phyloP scores from a whole-genome alignment of 768 basidiomycete genomes.

The Russula sp. region DNA sequence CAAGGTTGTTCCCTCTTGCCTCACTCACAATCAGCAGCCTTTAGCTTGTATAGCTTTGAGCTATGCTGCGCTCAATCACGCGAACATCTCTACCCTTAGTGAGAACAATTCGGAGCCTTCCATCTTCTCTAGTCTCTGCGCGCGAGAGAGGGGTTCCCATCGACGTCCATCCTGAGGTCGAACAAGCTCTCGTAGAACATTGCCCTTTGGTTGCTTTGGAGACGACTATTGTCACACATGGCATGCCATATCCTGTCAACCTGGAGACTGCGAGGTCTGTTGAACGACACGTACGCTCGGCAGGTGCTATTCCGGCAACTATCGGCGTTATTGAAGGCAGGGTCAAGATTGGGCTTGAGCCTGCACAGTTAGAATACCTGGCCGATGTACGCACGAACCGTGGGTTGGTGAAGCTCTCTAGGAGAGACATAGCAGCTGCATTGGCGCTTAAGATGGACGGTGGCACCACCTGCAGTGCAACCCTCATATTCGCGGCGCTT shows the following conservation, averaged over 20 bases:
- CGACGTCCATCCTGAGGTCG: slow-evolving; percentile 78
- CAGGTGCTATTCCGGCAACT: slow-evolving; percentile 83
- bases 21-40: too few species aligned
- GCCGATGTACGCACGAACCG: slow-evolving; percentile 46
- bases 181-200: slow-evolving; percentile 62
- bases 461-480: slow-evolving; percentile 73
- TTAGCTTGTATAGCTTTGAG: neutral
- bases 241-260: slow-evolving; percentile 79
- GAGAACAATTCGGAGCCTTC: slow-evolving; percentile 1
- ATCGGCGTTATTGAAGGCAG: slow-evolving; percentile 80
- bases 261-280: slow-evolving; percentile 63
- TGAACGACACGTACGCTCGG: slow-evolving; percentile 65
- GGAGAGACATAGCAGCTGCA: slow-evolving; percentile 76
- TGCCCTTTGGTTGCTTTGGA: slow-evolving; percentile 86
- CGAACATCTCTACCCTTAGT: slow-evolving; percentile 10
- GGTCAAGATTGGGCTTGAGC: slow-evolving; percentile 77
- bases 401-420: slow-evolving; percentile 56
- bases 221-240: slow-evolving; percentile 89
- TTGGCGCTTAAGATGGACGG: slow-evolving; percentile 64
- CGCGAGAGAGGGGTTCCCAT: slow-evolving; percentile 33
- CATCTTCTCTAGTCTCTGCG: slow-evolving; percentile 24
- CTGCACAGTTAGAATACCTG: slow-evolving; percentile 59
- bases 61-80: slow-evolving; percentile 10
- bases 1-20: neutral
- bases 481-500: slow-evolving; percentile 66